These are phyloP conservation scores for Diaporthe ilicicola DNA, from an alignment of 2,329 filamentous ascomycete species.

Conservation along the genomic window DNA sequence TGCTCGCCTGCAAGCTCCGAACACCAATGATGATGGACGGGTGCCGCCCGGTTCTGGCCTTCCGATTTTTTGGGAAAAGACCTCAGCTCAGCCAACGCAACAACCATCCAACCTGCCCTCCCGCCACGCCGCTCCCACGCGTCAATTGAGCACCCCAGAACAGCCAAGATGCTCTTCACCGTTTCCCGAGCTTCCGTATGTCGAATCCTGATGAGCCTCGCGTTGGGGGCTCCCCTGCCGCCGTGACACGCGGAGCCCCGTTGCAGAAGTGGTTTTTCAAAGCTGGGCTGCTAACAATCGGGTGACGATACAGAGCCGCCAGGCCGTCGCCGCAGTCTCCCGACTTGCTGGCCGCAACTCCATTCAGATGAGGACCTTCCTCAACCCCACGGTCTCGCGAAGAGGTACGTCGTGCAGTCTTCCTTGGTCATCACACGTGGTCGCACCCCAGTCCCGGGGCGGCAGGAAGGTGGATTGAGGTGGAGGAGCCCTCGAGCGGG, in stretches of 20 bases:
- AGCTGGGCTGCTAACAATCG: slow-evolving; percentile 25
- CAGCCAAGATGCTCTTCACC: slow-evolving; percentile 64
- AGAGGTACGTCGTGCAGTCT: slow-evolving; percentile 60
- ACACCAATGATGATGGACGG: slow-evolving; percentile 18
- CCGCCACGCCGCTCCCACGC: slow-evolving; percentile 38
- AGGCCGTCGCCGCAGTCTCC: slow-evolving; percentile 59
- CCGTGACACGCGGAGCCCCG: neutral
- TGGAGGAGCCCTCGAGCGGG: slow-evolving; percentile 1
- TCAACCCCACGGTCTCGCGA: slow-evolving; percentile 67
- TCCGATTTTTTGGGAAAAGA: slow-evolving; percentile 46
- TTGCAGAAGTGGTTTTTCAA: slow-evolving; percentile 9
- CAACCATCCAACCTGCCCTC: slow-evolving; percentile 28
- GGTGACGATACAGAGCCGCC: slow-evolving; percentile 52
- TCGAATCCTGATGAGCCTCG: slow-evolving; percentile 34
- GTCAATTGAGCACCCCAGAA: slow-evolving; percentile 58
- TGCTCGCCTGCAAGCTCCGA: slow-evolving; percentile 18
- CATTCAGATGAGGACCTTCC: slow-evolving; percentile 64
- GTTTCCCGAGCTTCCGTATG: slow-evolving; percentile 65
- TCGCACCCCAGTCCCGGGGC: slow-evolving; percentile 17
- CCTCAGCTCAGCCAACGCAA: slow-evolving; percentile 45
- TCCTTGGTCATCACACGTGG: slow-evolving; percentile 17
- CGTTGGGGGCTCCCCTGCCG: neutral
- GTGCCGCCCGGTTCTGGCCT: slow-evolving; percentile 29
- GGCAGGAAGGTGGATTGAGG: slow-evolving; percentile 1
- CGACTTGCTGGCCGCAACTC: slow-evolving; percentile 57